These are phyloP conservation scores for Penicillium atrosanguineum DNA, from an alignment of 495 filamentous ascomycete genomes.

Conservation along the genomic window DNA sequence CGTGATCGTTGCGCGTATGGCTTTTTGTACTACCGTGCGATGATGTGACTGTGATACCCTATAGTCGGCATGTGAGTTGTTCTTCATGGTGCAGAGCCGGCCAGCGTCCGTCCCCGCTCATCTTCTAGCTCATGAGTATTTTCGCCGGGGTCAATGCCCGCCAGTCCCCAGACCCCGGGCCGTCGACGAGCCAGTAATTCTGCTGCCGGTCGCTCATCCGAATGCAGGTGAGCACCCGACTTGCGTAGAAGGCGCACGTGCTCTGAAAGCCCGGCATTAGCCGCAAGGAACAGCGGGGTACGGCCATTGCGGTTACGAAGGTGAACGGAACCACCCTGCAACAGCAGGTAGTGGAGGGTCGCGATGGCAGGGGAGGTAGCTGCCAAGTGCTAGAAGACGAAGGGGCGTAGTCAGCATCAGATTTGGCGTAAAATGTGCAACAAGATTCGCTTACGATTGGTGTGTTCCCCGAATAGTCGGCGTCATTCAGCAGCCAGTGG, in stretches of 20 bases:
- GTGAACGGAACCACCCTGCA: slow-evolving; percentile 81
- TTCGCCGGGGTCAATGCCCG: slow-evolving; percentile 41
- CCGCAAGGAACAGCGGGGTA: slow-evolving; percentile 79
- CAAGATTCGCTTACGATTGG: slow-evolving; percentile 56
- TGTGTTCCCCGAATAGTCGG: slow-evolving; percentile 91
- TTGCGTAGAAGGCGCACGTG: slow-evolving; percentile 64
- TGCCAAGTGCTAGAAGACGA: slow-evolving; percentile 56
- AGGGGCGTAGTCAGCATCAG: slow-evolving; percentile 2
- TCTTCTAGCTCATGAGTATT: slow-evolving; percentile 38
- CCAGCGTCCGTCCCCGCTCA: slow-evolving; percentile 24
- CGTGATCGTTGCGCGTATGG: slow-evolving; percentile 14
- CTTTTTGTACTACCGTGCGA: slow-evolving; percentile 3
- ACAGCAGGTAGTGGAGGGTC: slow-evolving; percentile 70
- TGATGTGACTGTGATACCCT: slow-evolving; percentile 9
- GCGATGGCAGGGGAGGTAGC: slow-evolving; percentile 56
- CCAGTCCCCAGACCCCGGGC: slow-evolving; percentile 46
- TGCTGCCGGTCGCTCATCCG: slow-evolving; percentile 55
- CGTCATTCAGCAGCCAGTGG: slow-evolving; percentile 68
- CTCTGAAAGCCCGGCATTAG: slow-evolving; percentile 57
- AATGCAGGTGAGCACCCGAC: slow-evolving; percentile 70
- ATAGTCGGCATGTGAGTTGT: slow-evolving; percentile 6
- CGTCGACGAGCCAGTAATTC: slow-evolving; percentile 44
- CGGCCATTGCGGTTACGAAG: slow-evolving; percentile 75
- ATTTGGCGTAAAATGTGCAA: background rate
- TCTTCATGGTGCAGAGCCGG: slow-evolving; percentile 36